Evolutionary conservation across 2,329 filamentous ascomycete genomes (phyloP), one percentile per base, ranked within the genome.

Genomic region (Botrytis deweyae): DNA sequence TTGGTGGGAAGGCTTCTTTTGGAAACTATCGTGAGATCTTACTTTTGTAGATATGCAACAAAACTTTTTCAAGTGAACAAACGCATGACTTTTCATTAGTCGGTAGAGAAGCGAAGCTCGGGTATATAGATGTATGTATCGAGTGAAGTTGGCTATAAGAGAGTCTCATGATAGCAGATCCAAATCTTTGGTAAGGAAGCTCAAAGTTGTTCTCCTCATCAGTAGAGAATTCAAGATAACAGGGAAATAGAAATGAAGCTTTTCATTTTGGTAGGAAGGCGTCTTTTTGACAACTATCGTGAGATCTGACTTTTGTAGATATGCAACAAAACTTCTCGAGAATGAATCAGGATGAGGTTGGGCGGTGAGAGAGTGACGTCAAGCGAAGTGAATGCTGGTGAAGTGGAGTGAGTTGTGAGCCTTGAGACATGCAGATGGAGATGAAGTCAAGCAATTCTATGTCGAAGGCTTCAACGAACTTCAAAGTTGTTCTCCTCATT

Each of bases 121-220:
- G n/a, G 33, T 33, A 16, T n/a, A 33, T 14, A n/a, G n/a, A 49
- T 10, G 59, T 7, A 22, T 64, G 14, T 49, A 3, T 64, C 16
- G 20, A 44, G 62, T 44, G 62, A 64, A 20, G 4, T 44, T 25
- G 44, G 25, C 6, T 29, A 12, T 58, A 14, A 18, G 52, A 1
- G n/a, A 58, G n/a, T 12, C 1, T 5, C 22, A n/a, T 10, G 49
- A 52, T 10, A 25, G 12, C 2, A 55, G 22, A 55, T 8, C 25
- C 25, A 16, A 22, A 61, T 36, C 20, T 9, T 1, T 16, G 33
- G 33, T 7, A 9, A 3, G 18, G 36, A 62, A 42, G 12, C 38
- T 63, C 38, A 42, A 63, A 63, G 25, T 63, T 63, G 22, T 42
- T 63, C 61, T 63, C 36, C 59, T 62, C 59, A 38, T 62, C 22